Evolutionary conservation across 768 basidiomycete species (phyloP).

Genomic region (Auriscalpium orientale): DNA sequence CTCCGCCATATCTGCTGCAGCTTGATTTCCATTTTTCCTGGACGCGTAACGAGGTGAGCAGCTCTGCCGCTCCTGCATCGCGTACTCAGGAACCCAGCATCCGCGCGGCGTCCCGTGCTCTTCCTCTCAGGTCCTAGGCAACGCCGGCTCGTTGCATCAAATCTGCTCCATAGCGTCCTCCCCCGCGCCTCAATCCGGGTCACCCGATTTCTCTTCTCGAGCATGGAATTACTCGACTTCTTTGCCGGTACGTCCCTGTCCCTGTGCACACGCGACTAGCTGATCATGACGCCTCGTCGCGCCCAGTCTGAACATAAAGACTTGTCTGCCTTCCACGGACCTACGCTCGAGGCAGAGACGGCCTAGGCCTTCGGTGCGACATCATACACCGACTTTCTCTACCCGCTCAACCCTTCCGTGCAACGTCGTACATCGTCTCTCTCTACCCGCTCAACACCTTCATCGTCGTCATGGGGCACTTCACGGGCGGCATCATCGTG

Average conservation of each 20-base stretch:
- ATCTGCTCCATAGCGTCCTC: conserved; percentile 93
- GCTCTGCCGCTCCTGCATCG: conserved; percentile 1
- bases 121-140: conserved; percentile 98
- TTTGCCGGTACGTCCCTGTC: conserved; percentile 68
- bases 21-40: conserved; percentile 55
- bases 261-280: too few species aligned
- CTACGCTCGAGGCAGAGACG: conserved; percentile 78
- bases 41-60: conserved; percentile 52
- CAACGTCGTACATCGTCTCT: too few species aligned
- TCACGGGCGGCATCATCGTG: conserved; percentile 95
- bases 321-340: conserved; percentile 89
- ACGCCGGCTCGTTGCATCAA: conserved; percentile 92
- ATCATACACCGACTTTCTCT: conserved; percentile 68
- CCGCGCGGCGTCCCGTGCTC: conserved; percentile 71
- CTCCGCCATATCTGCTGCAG: conserved; percentile 78
- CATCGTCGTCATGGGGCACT: conserved; percentile 84
- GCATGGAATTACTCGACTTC: conserved; percentile 63
- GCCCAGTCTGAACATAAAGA: conserved; percentile 91
- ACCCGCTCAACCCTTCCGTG: conserved; percentile 75
- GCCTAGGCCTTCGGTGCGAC: conserved; percentile 66
- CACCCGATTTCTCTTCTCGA: conserved; percentile 43
- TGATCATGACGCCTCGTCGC: too few species aligned
- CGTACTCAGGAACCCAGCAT: conserved; percentile 13
- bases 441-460: conserved; percentile 45
- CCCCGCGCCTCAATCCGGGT: conserved; percentile 70